Evolutionary conservation across 1,139 yeast genomes (phyloP), one percentile per base, ranked within the genome.

Genomic region (Magnusiomyces starmeri): DNA sequence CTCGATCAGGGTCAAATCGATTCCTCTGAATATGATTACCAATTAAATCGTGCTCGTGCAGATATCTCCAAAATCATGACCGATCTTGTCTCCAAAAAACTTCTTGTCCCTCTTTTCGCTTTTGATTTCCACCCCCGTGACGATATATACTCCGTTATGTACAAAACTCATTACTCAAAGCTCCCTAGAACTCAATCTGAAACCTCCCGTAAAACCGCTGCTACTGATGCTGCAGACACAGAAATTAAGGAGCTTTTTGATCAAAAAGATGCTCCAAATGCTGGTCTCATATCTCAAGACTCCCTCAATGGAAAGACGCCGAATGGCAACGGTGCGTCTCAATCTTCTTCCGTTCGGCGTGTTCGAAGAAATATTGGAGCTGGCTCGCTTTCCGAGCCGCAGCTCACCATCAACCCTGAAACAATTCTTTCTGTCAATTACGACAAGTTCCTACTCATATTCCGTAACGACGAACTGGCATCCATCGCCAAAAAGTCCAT

Each of bases 401-500:
- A 54, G 21, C 52, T 53, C 48, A 46, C 59, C 7, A 57, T 66
- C 12, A 65, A 65, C 44, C 55, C 60, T 2, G 60, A 65, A 7
- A 66, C 83, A 10, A 77, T 84, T 1, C 70, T 89, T 14, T 73
- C 82, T 1, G 75, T 89, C 60, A 83, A 83, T 61, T 74, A 85
- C 54, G 76, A 78, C 34, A 73, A 95, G 59, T 88, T 78, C 62
- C 74, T 85, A 54, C 83, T 88, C 60, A 70, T 78, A 44, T 75
- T 83, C 61, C 76, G 97, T 57, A 76, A 85, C 16, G 69, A 72
- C 42, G 85, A 85, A 56, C 73, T 92, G 27, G 78, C 75, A 1
- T 78, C 78, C 42, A 74, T 85, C 50, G 86, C 84, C 20, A 75
- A 75, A 41, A 81, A 84, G 48, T 75, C 90, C 54, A 70, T 89